Base-by-base conservation (phyloP, 768 basidiomycete species). In the Omphalotus guepiniiformis region DNA sequence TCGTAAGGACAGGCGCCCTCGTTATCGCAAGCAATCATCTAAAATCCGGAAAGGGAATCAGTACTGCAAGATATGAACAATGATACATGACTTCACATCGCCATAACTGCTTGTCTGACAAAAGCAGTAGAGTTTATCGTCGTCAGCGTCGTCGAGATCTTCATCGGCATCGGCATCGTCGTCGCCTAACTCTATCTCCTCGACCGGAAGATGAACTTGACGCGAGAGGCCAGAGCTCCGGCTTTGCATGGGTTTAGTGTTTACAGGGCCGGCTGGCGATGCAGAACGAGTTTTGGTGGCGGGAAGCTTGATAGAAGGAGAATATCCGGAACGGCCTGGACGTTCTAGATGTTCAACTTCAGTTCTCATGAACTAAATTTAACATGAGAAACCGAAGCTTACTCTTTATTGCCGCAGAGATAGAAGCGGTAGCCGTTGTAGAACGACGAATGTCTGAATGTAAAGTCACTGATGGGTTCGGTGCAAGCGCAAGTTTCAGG, bases 1-100 rank as follows among this genome's bases (percentile, higher is more conserved):
- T 86, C 80, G 58, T 76, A 80, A 3, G 73, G 75, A 64, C 83
- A 86, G 15, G 69, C 66, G n/a, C 66, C 68, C 53, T 80, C 75
- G 55, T 82, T 80, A 58, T 86, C 84, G 56, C 84, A 86, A 4
- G 78, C 83, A 57, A 86, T 82, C 84, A 86, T 86, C 78, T 78
- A 45, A 2, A 40, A 23, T 12, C 28, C 6, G 13, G 26, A 9
- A n/a, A 28, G 15, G 22, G 16, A 23, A 29, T 26, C 19, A 15
- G 18, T 12, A 7, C 15, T 0, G 13, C 32, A 7, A 9, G 12
- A 29, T 29, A 37, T 23, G 22, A 44, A 42, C 27, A 45, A 47
- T 34, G 40, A 32, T 26, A 29, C 6, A 36, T 11, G 5, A 51
- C 70, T n/a, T 42, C 48, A 78, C 76, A 51, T 84, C 74, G 32